phyloP scores from a whole-genome alignment of 1,139 yeast genomes.

The Kurtzmaniella natalensis region DNA sequence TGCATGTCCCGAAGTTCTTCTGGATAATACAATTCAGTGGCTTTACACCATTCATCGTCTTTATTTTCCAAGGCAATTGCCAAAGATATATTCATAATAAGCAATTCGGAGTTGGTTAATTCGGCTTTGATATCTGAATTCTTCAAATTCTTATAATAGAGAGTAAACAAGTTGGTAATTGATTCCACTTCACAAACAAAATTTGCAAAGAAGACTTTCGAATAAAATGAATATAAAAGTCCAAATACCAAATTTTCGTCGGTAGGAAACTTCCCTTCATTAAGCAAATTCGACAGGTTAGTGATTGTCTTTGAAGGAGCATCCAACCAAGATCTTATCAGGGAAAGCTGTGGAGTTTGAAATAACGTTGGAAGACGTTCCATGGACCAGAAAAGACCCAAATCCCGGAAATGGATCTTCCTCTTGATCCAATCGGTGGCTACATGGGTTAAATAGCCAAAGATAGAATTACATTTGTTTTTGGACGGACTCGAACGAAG shows the following conservation, averaged over 20 bases:
- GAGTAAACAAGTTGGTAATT: conserved; percentile 12
- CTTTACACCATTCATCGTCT: conserved; percentile 5
- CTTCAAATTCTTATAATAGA: conserved; percentile 12
- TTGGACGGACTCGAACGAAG: background rate
- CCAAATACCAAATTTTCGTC: conserved; percentile 13
- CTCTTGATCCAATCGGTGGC: conserved; percentile 14
- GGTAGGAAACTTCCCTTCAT: conserved; percentile 15
- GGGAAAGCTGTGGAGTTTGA: conserved; percentile 4
- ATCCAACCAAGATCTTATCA: conserved; percentile 7
- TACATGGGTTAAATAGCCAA: conserved; percentile 15
- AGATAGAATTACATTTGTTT: conserved; percentile 8
- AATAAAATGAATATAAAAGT: conserved; percentile 13
- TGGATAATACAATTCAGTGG: conserved; percentile 5
- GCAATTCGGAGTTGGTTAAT: conserved; percentile 25
- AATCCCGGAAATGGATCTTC: conserved; percentile 6
- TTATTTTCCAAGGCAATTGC: conserved; percentile 10
- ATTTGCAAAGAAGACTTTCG: conserved; percentile 5
- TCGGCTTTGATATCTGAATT: background rate
- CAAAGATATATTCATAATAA: conserved; percentile 30
- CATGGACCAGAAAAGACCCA: conserved; percentile 6
- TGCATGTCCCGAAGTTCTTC: conserved; percentile 7
- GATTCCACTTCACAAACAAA: conserved; percentile 10
- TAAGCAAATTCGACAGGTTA: background rate
- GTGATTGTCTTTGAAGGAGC: conserved; percentile 1
- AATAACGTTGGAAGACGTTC: conserved; percentile 5